Percentiles rank a stretch among this genome's conserved stretches.
Conservation (phyloP, 2,329 filamentous ascomycete genomes). For the Aureobasidium leucospermi region DNA sequence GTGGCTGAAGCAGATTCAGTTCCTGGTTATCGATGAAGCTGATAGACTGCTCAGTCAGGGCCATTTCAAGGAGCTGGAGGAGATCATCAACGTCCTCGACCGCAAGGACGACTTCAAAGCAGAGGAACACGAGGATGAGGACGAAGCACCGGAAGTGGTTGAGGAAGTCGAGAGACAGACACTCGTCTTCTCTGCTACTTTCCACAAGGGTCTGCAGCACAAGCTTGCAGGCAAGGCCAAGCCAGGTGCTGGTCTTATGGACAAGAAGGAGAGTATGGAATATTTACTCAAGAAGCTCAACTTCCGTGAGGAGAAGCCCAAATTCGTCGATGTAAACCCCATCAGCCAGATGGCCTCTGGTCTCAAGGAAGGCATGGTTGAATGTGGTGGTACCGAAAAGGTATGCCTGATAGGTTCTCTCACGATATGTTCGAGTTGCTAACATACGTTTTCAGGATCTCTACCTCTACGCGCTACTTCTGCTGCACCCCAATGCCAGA, state of each 20-base stretch:
- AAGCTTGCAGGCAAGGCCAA: slow-evolving; percentile 76
- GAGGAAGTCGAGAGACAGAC: slow-evolving; percentile 55
- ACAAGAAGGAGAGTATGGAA: slow-evolving; percentile 76
- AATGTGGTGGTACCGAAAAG: slow-evolving; percentile 92
- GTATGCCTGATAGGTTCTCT: slow-evolving; percentile 34
- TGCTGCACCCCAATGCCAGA: slow-evolving; percentile 72
- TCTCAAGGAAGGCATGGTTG: slow-evolving; percentile 81
- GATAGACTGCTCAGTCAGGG: slow-evolving; percentile 87
- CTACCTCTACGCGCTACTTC: slow-evolving; percentile 80
- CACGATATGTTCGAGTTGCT: slow-evolving; percentile 11
- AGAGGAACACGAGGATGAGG: slow-evolving; percentile 43
- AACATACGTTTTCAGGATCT: slow-evolving; percentile 55
- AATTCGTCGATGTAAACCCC: slow-evolving; percentile 88
- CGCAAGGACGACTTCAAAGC: slow-evolving; percentile 40
- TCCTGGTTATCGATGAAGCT: slow-evolving; percentile 88
- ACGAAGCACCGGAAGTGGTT: slow-evolving; percentile 18
- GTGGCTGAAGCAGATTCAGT: slow-evolving; percentile 66
- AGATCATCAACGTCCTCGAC: slow-evolving; percentile 78
- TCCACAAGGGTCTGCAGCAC: slow-evolving; percentile 83
- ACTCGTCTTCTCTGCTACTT: slow-evolving; percentile 92
- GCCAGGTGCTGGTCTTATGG: slow-evolving; percentile 54
- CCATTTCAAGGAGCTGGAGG: slow-evolving; percentile 88
- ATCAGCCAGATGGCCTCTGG: slow-evolving; percentile 78
- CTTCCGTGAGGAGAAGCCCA: slow-evolving; percentile 76
- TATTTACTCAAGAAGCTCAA: slow-evolving; percentile 86